phyloP scores from a whole-genome alignment of 805 yeast genomes.

The Saccharomycopsis vini region DNA sequence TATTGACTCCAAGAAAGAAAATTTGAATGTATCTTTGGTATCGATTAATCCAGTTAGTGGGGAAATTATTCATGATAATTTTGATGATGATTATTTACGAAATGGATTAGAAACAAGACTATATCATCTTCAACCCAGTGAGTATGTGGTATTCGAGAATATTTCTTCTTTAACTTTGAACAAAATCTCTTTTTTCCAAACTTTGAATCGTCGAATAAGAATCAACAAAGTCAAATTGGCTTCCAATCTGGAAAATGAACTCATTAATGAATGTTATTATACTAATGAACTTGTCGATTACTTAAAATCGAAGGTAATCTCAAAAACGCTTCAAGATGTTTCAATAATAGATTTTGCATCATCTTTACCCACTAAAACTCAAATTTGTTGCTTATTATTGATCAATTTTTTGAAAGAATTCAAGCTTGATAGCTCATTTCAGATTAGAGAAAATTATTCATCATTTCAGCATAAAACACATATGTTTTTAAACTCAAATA shows the following conservation, averaged over 20 bases:
- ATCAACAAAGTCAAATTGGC: constrained; percentile 3
- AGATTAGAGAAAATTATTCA: constrained; percentile 39
- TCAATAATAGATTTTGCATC: constrained; percentile 1
- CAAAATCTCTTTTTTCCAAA: constrained; percentile 3
- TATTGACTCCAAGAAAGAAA: too few relatives aligned
- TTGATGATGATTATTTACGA: constrained; percentile 49
- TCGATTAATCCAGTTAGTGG: constrained; percentile 71
- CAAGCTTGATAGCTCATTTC: constrained; percentile 47
- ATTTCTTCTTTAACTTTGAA: constrained; percentile 18
- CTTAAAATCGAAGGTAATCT: neutral
- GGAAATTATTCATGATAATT: constrained; percentile 61
- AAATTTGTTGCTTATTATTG: constrained; percentile 37
- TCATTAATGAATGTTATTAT: neutral
- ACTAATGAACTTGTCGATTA: neutral
- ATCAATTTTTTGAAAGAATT: constrained; percentile 54
- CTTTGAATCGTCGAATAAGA: constrained; percentile 5
- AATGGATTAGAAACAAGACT: constrained; percentile 66
- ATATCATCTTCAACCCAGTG: constrained; percentile 68
- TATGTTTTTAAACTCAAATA: constrained; percentile 54
- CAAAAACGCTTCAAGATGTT: neutral
- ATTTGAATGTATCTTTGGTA: constrained; percentile 35
- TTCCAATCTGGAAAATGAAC: too few relatives aligned
- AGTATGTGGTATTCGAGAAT: constrained; percentile 44
- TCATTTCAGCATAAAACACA: constrained; percentile 40
- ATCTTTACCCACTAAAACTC: constrained; percentile 13